Base-by-base conservation (phyloP, 2,329 filamentous ascomycete genomes). In the Diaporthe sp. region DNA sequence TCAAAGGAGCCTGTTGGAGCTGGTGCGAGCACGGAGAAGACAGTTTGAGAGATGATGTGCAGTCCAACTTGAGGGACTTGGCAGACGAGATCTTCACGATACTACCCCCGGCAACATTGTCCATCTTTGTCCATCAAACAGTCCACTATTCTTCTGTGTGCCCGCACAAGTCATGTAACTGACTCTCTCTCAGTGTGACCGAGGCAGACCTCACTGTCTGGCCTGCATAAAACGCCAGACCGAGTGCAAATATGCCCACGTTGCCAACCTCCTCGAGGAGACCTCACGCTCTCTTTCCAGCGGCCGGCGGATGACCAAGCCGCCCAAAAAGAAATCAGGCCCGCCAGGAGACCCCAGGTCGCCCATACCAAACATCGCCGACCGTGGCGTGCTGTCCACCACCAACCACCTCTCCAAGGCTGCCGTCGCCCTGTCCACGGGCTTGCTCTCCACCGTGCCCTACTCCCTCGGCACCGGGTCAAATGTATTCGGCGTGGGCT, bases 401-500 rank as follows among this genome's bases (percentile, higher is more conserved):
- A 86, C 86, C n/a, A 84, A 85, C 72, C 72, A 59, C 62, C 84
- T 85, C 28, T 88, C 88, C 4, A 85, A 87, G 61, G 88, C 87
- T 61, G 89, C 89, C 55, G 86, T 91, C 37, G 88, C 89, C 42
- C 85, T 88, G 19, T 91, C 90, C 4, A 90, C 87, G 10, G 90
- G 90, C 28, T 87, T 95, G 15, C 86, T 95, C 61, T 94, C 93
- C 69, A 92, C 94, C 80, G 89, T 95, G 3, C 93, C 94, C 0
- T 94, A 93, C 81, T 93, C 93, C 0, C 88, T 90, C 57, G 90
- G 92, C 13, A 92, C 92, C 9, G 92, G 92, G 1, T 94, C 92
- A 73, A 95, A 94, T 78, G 93, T 95, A 73, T 96, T 96, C 81
- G 94, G 94, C n/a, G 92, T 95, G 77, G 94, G 93, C 19, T 92